Percentiles rank a stretch among this genome's conserved stretches.
Evolutionary conservation across 1,284 basidiomycete species (phyloP).

Genomic region (Ceratobasidium sp.): DNA sequence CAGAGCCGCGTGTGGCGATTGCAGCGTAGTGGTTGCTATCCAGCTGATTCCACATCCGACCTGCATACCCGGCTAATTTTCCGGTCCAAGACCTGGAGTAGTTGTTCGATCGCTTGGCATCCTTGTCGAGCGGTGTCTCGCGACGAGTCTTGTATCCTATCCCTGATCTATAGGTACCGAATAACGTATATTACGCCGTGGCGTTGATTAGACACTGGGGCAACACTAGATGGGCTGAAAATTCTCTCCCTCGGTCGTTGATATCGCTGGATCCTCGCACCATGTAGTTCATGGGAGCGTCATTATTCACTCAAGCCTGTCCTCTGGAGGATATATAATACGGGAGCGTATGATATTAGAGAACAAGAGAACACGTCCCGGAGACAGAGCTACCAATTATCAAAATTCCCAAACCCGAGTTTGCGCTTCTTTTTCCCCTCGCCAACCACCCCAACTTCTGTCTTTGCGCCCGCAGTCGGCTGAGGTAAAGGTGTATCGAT

Average conservation of each 20-base stretch:
- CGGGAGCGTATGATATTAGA: background rate
- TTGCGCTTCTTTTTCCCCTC: slow-evolving; percentile 76
- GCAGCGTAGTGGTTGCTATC: slow-evolving; percentile 57
- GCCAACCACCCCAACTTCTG: slow-evolving; percentile 53
- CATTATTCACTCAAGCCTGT: no score
- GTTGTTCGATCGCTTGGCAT: background rate
- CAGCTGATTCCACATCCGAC: no score
- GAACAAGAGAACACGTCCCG: background rate
- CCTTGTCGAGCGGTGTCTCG: background rate
- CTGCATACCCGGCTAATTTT: background rate
- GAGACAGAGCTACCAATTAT: slow-evolving; percentile 67
- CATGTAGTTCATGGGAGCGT: no score
- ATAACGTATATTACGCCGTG: no score
- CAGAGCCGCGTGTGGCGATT: slow-evolving; percentile 60
- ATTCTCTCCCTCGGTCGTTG: no score
- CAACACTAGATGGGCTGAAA: no score
- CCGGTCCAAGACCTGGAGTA: background rate
- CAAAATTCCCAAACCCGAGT: slow-evolving; percentile 84
- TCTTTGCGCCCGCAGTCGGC: background rate
- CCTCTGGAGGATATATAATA: background rate
- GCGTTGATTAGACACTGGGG: no score
- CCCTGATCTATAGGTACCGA: background rate
- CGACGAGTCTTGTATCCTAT: background rate
- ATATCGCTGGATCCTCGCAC: no score
- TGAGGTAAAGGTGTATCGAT: slow-evolving; percentile 15